Percentiles rank a stretch among this genome's conserved stretches.
These are phyloP conservation scores for Ophiostoma himal-ulmi DNA, from an alignment of 2,329 filamentous ascomycete genomes.

Conservation along the genomic window DNA sequence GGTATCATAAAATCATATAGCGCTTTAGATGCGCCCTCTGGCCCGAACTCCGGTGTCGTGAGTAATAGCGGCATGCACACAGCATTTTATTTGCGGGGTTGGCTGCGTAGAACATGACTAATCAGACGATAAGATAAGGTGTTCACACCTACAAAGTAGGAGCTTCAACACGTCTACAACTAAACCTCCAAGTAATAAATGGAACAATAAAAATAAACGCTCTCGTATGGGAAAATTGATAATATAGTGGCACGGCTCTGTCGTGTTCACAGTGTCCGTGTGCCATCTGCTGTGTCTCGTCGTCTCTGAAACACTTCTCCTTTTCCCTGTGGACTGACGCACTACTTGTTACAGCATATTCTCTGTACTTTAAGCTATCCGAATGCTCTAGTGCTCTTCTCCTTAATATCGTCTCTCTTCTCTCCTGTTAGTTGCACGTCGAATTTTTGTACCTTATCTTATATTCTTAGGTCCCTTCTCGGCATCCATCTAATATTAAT, in stretches of 20 bases:
- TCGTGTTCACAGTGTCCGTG: neutral
- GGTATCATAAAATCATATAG: neutral
- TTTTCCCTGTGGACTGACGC: neutral
- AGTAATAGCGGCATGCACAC: neutral
- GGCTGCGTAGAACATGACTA: neutral
- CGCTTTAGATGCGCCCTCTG: slow-evolving; percentile 4
- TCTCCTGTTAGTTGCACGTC: neutral
- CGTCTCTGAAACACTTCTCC: neutral
- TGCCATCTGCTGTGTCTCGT: neutral
- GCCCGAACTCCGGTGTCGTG: slow-evolving; percentile 22
- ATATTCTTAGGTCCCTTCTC: neutral
- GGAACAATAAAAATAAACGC: neutral
- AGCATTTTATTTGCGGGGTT: neutral
- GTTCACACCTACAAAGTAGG: neutral
- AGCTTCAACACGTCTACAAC: neutral
- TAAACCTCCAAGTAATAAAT: neutral
- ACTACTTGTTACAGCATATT: neutral
- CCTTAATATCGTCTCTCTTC: neutral
- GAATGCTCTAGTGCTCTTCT: neutral
- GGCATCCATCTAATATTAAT: neutral
- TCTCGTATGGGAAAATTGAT: no score
- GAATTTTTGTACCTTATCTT: neutral
- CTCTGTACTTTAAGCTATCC: neutral
- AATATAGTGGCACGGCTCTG: neutral
- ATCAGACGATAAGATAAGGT: neutral